Evolutionary conservation across 108 stramenopile genomes (phyloP).

Genomic region (Fragilaria crotonensis): DNA sequence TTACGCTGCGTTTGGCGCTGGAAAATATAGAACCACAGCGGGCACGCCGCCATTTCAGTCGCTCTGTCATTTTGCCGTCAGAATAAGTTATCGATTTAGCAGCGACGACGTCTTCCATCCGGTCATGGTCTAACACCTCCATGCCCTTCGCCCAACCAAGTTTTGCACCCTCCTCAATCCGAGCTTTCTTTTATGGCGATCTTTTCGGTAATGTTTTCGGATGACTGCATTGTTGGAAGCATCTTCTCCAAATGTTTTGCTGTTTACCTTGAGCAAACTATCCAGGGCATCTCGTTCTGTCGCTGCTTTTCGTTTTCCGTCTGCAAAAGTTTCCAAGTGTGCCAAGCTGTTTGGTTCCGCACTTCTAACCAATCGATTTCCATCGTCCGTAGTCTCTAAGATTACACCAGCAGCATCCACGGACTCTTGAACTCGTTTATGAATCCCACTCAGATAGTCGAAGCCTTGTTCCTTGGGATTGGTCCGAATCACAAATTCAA

Average conservation of each 20-base stretch:
- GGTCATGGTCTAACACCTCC: constrained; percentile 20
- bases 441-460: constrained; percentile 72
- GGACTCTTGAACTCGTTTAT: constrained; percentile 37
- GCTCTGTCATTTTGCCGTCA: not conserved
- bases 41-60: not conserved
- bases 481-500: constrained; percentile 67
- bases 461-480: constrained; percentile 69
- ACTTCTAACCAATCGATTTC: not conserved
- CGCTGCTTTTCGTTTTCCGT: constrained; percentile 30
- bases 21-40: not conserved
- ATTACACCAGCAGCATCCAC: constrained; percentile 29
- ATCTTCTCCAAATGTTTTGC: constrained; percentile 37
- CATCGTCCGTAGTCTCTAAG: not conserved
- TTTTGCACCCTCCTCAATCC: constrained; percentile 30
- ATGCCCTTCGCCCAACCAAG: constrained; percentile 59
- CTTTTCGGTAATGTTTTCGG: constrained; percentile 45
- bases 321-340: constrained; percentile 32
- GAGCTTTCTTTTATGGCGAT: constrained; percentile 43
- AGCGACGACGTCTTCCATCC: constrained; percentile 24
- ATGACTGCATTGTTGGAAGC: constrained; percentile 55
- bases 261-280: constrained; percentile 35
- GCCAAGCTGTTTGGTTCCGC: constrained; percentile 14
- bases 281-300: constrained; percentile 55
- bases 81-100: constrained; percentile 2
- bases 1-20: too few relatives aligned